Evolutionary conservation across 352 stramenopile species (phyloP).

Genomic region (Globisporangium perplexum): DNA sequence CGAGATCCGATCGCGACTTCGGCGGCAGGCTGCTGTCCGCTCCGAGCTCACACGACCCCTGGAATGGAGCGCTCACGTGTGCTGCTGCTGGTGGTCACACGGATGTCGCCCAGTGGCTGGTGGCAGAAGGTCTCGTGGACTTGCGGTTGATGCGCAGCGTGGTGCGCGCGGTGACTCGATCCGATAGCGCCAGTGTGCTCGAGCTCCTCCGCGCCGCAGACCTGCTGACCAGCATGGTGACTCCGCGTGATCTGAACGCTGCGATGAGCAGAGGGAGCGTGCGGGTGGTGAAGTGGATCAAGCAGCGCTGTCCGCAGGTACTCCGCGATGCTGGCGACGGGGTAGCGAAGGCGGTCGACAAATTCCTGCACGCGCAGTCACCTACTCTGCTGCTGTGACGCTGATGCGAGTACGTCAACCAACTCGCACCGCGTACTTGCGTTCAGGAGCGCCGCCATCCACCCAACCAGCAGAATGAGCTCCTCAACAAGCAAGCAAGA

Average conservation of each 20-base stretch:
- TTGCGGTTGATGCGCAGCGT: not conserved
- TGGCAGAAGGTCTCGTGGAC: not conserved
- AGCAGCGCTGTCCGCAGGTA: no score
- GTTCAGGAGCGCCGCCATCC: no score
- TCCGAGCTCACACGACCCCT: not conserved
- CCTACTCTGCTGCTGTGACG: no score
- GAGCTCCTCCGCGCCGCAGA: not conserved
- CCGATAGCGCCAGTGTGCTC: not conserved
- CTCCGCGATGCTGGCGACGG: no score
- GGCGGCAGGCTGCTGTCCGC: not conserved
- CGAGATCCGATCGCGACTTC: not conserved
- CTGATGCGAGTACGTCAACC: no score
- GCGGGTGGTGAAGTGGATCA: not conserved
- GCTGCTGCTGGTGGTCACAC: not conserved
- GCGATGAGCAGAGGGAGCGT: not conserved
- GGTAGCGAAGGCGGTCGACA: no score
- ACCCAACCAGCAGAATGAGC: no score
- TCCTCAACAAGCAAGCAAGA: no score
- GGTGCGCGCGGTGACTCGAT: not conserved
- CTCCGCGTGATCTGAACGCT: not conserved
- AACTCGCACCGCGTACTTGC: no score
- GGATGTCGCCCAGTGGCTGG: not conserved
- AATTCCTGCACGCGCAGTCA: no score
- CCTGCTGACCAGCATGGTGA: not conserved
- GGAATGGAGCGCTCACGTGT: slow-evolving; percentile 1